Evolutionary conservation across 768 basidiomycete genomes (phyloP).

Genomic region (Lactarius sanguifluus): DNA sequence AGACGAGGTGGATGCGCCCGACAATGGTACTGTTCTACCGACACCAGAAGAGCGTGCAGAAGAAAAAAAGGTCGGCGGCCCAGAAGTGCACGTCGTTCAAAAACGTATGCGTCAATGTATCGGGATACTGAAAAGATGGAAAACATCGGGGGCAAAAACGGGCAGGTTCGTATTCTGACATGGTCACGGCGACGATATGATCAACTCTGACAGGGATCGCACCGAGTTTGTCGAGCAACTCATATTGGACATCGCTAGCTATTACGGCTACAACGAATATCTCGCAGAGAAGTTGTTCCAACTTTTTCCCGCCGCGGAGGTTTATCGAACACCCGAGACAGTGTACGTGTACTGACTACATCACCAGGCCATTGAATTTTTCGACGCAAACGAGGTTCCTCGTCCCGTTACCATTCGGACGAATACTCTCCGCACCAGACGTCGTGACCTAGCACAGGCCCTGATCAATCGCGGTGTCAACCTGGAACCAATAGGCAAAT

Average conservation of each 20-base stretch:
- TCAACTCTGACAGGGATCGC: constrained; percentile 58
- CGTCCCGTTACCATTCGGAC: constrained; percentile 98
- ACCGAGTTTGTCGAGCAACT: constrained; percentile 90
- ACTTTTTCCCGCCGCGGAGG: constrained; percentile 91
- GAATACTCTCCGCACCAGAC: constrained; percentile 90
- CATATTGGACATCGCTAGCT: constrained; percentile 84
- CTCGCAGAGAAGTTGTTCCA: constrained; percentile 92
- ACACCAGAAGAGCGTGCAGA: constrained; percentile 70
- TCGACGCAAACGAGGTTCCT: constrained; percentile 94
- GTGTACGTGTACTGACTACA: constrained; percentile 9
- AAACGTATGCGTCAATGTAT: constrained; percentile 77
- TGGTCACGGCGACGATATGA: constrained; percentile 17
- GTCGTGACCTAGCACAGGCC: constrained; percentile 91
- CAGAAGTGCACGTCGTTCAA: constrained; percentile 75
- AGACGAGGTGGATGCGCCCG: constrained; percentile 42
- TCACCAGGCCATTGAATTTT: constrained; percentile 92
- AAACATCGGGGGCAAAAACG: constrained; percentile 54
- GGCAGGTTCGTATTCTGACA: constrained; percentile 50
- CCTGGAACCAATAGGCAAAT: constrained; percentile 97
- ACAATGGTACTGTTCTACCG: constrained; percentile 61
- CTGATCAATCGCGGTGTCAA: constrained; percentile 96
- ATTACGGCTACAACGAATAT: constrained; percentile 98
- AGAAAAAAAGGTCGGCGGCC: constrained; percentile 66
- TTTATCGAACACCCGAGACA: constrained; percentile 8
- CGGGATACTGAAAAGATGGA: constrained; percentile 70